These are phyloP conservation scores for Epichloe amarillans DNA, from an alignment of 2,329 filamentous ascomycete species.

Conservation along the genomic window DNA sequence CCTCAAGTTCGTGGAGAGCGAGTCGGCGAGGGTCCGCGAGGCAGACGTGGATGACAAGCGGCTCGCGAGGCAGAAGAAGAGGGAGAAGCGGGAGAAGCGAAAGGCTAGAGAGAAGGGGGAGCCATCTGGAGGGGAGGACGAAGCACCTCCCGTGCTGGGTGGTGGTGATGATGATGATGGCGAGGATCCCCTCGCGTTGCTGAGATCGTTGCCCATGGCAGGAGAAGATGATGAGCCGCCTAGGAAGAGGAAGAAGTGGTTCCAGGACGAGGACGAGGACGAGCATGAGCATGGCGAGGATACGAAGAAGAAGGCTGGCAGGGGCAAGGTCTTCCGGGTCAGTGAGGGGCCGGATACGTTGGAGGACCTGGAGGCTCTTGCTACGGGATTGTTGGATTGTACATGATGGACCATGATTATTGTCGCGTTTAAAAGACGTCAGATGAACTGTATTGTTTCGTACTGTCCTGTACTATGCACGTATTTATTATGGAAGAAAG, in stretches of 20 bases:
- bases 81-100: slow-evolving; percentile 61
- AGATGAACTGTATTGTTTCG: too few relatives aligned
- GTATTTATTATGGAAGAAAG: too few relatives aligned
- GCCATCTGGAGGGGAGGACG: slow-evolving; percentile 11
- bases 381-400: slow-evolving; percentile 52
- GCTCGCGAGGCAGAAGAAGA: slow-evolving; percentile 61
- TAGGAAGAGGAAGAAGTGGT: slow-evolving; percentile 61
- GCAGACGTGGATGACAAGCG: slow-evolving; percentile 78
- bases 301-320: slow-evolving; percentile 24
- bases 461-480: too few relatives aligned
- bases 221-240: slow-evolving; percentile 22
- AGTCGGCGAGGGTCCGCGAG: slow-evolving; percentile 55
- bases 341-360: slow-evolving; percentile 62
- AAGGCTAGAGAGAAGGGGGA: slow-evolving; percentile 47
- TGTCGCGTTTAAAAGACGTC: too few relatives aligned
- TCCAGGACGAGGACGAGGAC: slow-evolving; percentile 57
- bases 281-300: slow-evolving; percentile 23
- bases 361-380: slow-evolving; percentile 66
- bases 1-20: slow-evolving; percentile 62
- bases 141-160: slow-evolving; percentile 19
- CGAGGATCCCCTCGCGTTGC: slow-evolving; percentile 42
- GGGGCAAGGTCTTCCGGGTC: slow-evolving; percentile 45
- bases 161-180: slow-evolving; percentile 26
- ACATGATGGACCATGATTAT: too few relatives aligned
- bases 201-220: slow-evolving; percentile 43